Evolutionary conservation across 2,329 filamentous ascomycete genomes (phyloP), one percentile per base, ranked within the genome.

Genomic region (Emmonsiellopsis sp.): DNA sequence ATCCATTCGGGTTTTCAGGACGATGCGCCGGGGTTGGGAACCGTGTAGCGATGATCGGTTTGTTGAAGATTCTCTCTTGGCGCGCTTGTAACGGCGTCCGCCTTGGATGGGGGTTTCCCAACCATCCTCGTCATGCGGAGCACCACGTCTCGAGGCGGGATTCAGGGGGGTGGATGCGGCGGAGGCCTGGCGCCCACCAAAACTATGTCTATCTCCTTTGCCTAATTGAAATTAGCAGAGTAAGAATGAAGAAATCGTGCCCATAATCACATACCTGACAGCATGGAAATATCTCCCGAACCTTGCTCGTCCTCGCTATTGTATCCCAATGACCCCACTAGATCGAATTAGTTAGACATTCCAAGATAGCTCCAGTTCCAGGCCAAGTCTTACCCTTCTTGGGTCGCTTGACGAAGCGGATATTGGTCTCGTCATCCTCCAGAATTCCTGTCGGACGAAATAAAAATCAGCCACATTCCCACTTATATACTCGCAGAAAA

Each of bases 381-480:
- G 13, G 8, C 9, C 40, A 11, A 11, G 32, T 60, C 55, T 56
- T 60, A 69, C 70, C 64, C 63, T 72, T 75, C 61, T 72, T 75
- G 2, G 69, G 61, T 46, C 73, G 71, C 52, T 76, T 77, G 37
- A 68, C 61, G 34, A 68, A 65, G 49, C 74, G 65, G 49, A 64
- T 67, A n/a, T 71, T 58, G 39, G 71, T 67, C 51, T 74, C 73
- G 44, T 77, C 74, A 54, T 74, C 74, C 56, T 75, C 71, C 55
- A 77, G 61, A 33, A 77, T 74, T n/a, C 69, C 69, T 72, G 53
- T 51, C 40, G 11, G 51, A 21, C 39, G 36, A 42, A 55, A 61
- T 27, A 27, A 49, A 63, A 56, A 42, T 42, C 31, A 37, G 31
- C 34, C 42, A 34, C 21, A 27, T 27, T 27, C 21, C 21, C 21